Evolutionary conservation across 495 filamentous ascomycete species (phyloP).

Genomic region (Penicillium cosmopolitanum): DNA sequence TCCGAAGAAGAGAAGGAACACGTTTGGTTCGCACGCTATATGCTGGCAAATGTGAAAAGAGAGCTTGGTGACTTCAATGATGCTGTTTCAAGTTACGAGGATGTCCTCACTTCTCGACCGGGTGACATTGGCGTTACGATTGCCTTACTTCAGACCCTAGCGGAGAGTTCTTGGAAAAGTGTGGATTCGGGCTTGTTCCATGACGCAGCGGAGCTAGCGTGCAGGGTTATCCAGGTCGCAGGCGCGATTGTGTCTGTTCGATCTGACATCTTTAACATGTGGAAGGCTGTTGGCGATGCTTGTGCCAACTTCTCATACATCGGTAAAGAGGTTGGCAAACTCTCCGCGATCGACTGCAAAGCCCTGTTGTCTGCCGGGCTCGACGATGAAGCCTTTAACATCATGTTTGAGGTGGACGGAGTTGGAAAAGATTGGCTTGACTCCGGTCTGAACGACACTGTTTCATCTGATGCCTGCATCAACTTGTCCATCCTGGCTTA

Average conservation of each 20-base stretch:
- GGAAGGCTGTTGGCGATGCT: constrained; percentile 92
- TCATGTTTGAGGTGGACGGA: constrained; percentile 71
- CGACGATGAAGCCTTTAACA: constrained; percentile 57
- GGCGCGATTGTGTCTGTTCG: constrained; percentile 51
- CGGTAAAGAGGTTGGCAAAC: constrained; percentile 60
- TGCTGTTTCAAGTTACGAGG: constrained; percentile 73
- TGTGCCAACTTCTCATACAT: constrained; percentile 81
- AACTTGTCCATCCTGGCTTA: constrained; percentile 79
- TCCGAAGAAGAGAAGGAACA: constrained; percentile 55
- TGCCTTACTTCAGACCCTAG: constrained; percentile 81
- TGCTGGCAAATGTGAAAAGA: constrained; percentile 93
- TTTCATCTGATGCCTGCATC: constrained; percentile 46
- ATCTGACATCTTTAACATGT: constrained; percentile 83
- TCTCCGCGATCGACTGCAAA: constrained; percentile 60
- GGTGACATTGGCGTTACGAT: constrained; percentile 85
- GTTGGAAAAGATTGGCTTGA: constrained; percentile 59
- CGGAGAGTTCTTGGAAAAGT: constrained; percentile 77
- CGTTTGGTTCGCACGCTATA: constrained; percentile 93
- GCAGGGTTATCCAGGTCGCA: constrained; percentile 60
- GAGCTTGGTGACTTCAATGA: constrained; percentile 89
- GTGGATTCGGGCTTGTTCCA: constrained; percentile 84
- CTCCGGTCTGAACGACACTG: constrained; percentile 44
- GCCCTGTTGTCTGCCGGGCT: constrained; percentile 58
- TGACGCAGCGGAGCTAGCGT: constrained; percentile 69
- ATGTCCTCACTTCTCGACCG: constrained; percentile 66